A percentile compares a stretch with the other conserved stretches of the same genome.
phyloP scores from a whole-genome alignment of 768 basidiomycete species.

The Amanita rimosa region DNA sequence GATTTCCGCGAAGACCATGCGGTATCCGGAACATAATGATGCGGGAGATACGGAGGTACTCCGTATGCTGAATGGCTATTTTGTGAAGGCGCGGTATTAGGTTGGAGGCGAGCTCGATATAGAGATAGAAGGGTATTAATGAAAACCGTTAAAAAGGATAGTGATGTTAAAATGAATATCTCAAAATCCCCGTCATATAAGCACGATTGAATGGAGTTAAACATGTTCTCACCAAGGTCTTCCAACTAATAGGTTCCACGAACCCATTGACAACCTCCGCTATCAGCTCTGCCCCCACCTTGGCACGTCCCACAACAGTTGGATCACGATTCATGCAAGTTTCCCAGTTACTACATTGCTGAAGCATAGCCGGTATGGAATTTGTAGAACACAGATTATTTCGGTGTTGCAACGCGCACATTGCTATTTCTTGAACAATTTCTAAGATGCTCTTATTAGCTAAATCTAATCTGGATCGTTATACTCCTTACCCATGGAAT shows the following conservation, averaged over 20 bases:
- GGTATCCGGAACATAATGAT: slow-evolving; percentile 34
- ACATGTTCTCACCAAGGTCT: slow-evolving; percentile 63
- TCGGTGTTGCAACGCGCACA: slow-evolving; percentile 73
- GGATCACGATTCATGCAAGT: slow-evolving; percentile 94
- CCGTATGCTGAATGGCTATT: slow-evolving; percentile 12
- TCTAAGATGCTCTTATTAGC: slow-evolving; percentile 29
- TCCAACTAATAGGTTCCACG: slow-evolving; percentile 96
- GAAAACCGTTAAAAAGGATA: slow-evolving; percentile 69
- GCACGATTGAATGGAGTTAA: background rate
- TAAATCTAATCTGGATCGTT: background rate
- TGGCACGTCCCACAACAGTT: slow-evolving; percentile 76
- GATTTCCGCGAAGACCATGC: slow-evolving; percentile 32
- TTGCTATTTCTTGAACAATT: slow-evolving; percentile 84
- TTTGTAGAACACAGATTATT: slow-evolving; percentile 70
- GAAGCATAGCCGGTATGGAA: slow-evolving; percentile 80
- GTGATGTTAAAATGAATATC: slow-evolving; percentile 66
- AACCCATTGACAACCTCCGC: slow-evolving; percentile 96
- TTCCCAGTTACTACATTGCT: slow-evolving; percentile 85
- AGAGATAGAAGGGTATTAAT: slow-evolving; percentile 72
- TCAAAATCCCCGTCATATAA: slow-evolving; percentile 17
- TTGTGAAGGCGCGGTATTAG: slow-evolving; percentile 17
- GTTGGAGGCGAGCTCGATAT: slow-evolving; percentile 58
- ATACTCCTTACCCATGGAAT: slow-evolving; percentile 65
- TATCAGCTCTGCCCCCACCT: slow-evolving; percentile 87
- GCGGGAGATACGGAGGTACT: slow-evolving; percentile 28